These are phyloP conservation scores for Friedmanniomyces endolithicus DNA, from an alignment of 495 filamentous ascomycete species.

Conservation along the genomic window DNA sequence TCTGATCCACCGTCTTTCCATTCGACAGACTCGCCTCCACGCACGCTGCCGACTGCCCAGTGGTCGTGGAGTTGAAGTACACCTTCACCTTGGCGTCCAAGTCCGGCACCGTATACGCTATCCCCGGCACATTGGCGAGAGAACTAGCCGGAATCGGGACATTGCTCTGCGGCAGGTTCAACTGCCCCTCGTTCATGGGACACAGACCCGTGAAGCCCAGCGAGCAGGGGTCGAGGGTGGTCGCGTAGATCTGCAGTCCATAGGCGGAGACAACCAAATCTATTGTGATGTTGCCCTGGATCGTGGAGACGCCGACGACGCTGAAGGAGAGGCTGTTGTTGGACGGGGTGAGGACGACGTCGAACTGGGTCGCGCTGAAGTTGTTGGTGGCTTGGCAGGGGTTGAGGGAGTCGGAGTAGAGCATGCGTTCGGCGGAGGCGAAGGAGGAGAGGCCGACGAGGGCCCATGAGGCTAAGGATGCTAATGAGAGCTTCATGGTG, in stretches of 20 bases:
- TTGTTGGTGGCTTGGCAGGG: slow-evolving; percentile 43
- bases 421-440: slow-evolving; percentile 24
- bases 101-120: slow-evolving; percentile 84
- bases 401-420: slow-evolving; percentile 32
- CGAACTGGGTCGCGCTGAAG: slow-evolving; percentile 80
- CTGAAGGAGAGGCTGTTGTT: slow-evolving; percentile 57
- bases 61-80: slow-evolving; percentile 52
- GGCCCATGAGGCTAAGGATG: slow-evolving; percentile 10
- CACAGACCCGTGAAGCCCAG: slow-evolving; percentile 62
- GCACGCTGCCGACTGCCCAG: slow-evolving; percentile 59
- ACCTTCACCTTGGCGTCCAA: slow-evolving; percentile 80
- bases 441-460: slow-evolving; percentile 13
- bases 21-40: slow-evolving; percentile 84
- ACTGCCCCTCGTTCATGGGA: slow-evolving; percentile 80
- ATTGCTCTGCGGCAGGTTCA: slow-evolving; percentile 57
- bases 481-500: slow-evolving; percentile 15
- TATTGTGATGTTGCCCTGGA: slow-evolving; percentile 73
- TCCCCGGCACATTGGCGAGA: slow-evolving; percentile 53
- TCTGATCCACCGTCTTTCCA: slow-evolving; percentile 81
- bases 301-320: slow-evolving; percentile 72
- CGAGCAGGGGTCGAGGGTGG: slow-evolving; percentile 65
- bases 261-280: slow-evolving; percentile 69
- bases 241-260: slow-evolving; percentile 54
- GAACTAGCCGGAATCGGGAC: slow-evolving; percentile 46
- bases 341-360: slow-evolving; percentile 69